Base-by-base conservation (phyloP, 1,139 yeast species). In the Taiozyma sp. region DNA sequence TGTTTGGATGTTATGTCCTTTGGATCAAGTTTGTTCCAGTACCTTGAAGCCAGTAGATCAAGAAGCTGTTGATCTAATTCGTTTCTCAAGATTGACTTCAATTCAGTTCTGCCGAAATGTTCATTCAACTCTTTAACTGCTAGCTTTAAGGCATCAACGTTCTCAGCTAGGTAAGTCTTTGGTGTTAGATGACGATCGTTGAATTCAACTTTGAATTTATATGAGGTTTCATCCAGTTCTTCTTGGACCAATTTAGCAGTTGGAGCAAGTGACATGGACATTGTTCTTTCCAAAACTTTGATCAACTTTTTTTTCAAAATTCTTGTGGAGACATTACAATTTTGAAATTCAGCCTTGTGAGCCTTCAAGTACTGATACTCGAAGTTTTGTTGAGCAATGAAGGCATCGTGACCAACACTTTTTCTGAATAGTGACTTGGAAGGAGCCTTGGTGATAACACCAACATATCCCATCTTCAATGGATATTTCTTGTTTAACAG, bases 111-210 rank as follows among this genome's bases (percentile, higher is more conserved):
- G 4, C 96, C 90, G 61, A 93, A 89, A 53, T 80, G 79, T 54
- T 83, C 85, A 60, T 95, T 85, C 57, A 95, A 78, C 55, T 91
- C 97, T 65, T 93, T 91, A 51, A 95, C 85, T 0, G 93, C 86
- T 47, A 88, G 76, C 67, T 95, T 95, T 63, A 95, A 76, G 47
- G 88, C 74, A 68, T 95, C 99, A 44, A 93, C 81, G 51, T 95
- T 89, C 61, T 88, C 93, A 19, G 98, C 96, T 60, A 95, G 76
- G 65, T 93, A 93, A 56, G 95, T 88, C 61, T 90, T 95, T 13
- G 98, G 96, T 0, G 99, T 93, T 58, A 95, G 74, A 41, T 86
- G 87, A 52, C 98, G 80, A 67, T 95, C 99, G 65, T 95, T 93
- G 67, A 90, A 95, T 67, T 93, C 97, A 26, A 95, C 99, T 67